Evolutionary conservation across 2,329 filamentous ascomycete species (phyloP), one percentile per base, ranked within the genome.

Genomic region (Paraconiothyrium brasiliense): DNA sequence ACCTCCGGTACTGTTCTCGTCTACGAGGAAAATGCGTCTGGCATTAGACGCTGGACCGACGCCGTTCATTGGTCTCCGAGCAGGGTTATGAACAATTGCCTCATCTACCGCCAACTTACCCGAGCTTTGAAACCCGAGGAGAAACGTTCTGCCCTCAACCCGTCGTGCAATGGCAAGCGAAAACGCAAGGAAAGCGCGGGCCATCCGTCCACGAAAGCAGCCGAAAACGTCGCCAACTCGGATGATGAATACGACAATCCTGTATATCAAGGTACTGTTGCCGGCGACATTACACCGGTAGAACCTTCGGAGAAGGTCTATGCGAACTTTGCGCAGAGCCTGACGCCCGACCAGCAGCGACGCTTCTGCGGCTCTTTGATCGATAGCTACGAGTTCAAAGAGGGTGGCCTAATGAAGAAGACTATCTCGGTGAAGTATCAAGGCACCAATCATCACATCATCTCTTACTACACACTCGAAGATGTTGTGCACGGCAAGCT

Each of bases 31-130:
- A 90, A 92, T 63, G 90, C 92, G 0, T 96, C 93, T 0, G 93
- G 93, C 5, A 97, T 97, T 80, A 96, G 96, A 81, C 86, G 94
- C 59, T 97, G 94, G 94, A 97, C 93, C 0, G 94, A 97, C 69
- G 93, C 94, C 14, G 88, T 94, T 11, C 90, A 90, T 7, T 97
- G 94, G 94, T 96, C 92, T 69, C 94, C 94, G 0, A 96, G 90
- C 77, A 89, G 91, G 16, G 94, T 96, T 51, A 83, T 94, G 51
- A 90, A 90, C 61, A 95, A 95, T 75, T 96, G 93, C 70, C 85
- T 97, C 47, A 87, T 96, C 68, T 97, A 97, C 73, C 89, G 93
- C 34, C 92, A 97, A 76, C 85, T 96, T 3, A 71, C 75, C 13
- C 71, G 75, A 35, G 75, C 75, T 5, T 57, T 76, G 30, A 76